These are phyloP conservation scores for Penstemon eatonii DNA, from an alignment of 257 asterid genomes.

Conservation along the genomic window DNA sequence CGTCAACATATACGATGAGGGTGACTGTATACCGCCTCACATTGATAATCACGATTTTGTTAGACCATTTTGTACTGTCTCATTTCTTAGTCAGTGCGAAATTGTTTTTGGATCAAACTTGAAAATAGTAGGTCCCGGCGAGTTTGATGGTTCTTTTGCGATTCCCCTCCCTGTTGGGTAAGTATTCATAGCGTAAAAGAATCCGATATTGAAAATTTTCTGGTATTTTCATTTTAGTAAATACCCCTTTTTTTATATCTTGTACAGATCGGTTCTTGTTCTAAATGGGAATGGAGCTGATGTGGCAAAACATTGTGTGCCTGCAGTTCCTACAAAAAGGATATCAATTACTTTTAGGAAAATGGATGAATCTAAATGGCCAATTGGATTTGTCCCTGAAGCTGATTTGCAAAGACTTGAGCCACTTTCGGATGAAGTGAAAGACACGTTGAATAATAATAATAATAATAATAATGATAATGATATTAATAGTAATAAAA, in stretches of 20 bases:
- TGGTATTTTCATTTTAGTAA: background rate
- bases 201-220: background rate
- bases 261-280: slow-evolving; percentile 74
- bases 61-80: slow-evolving; percentile 84
- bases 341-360: slow-evolving; percentile 90
- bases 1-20: slow-evolving; percentile 82
- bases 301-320: slow-evolving; percentile 83
- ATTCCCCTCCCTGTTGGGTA: slow-evolving; percentile 82
- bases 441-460: slow-evolving; percentile 28
- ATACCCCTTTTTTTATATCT: background rate
- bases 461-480: too few species aligned
- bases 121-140: slow-evolving; percentile 68
- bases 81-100: slow-evolving; percentile 74
- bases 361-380: slow-evolving; percentile 77
- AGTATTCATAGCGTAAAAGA: slow-evolving; percentile 18
- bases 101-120: slow-evolving; percentile 70
- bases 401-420: slow-evolving; percentile 75
- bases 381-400: slow-evolving; percentile 59
- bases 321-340: slow-evolving; percentile 76
- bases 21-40: slow-evolving; percentile 95
- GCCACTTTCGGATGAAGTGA: slow-evolving; percentile 52
- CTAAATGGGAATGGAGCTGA: slow-evolving; percentile 83
- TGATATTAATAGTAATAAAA: too few species aligned
- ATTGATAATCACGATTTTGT: slow-evolving; percentile 84
- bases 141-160: slow-evolving; percentile 62